These are phyloP conservation scores for Cardiospermum halicacabum DNA, from an alignment of 345 rosid species.

Conservation along the genomic window DNA sequence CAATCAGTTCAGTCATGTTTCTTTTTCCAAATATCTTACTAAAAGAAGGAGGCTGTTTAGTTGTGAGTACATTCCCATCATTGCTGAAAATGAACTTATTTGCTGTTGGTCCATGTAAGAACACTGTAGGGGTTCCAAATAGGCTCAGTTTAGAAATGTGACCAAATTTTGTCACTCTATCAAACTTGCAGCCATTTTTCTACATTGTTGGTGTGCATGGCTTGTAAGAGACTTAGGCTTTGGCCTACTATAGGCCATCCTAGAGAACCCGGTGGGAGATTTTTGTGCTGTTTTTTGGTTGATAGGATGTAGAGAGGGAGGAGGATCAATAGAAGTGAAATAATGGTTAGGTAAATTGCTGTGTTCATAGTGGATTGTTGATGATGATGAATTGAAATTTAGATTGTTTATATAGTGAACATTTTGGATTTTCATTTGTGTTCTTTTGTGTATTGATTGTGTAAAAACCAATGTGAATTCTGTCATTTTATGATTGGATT, in stretches of 20 bases:
- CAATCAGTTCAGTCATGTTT: constrained; percentile 26
- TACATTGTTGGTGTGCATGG: constrained; percentile 19
- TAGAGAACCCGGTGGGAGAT: constrained; percentile 38
- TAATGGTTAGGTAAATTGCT: background rate
- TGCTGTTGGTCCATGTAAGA: constrained; percentile 31
- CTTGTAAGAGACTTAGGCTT: constrained; percentile 24
- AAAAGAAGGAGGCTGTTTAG: constrained; percentile 14
- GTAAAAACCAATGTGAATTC: background rate
- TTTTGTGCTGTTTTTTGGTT: constrained; percentile 11
- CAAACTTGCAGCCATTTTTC: constrained; percentile 31
- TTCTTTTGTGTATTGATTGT: background rate
- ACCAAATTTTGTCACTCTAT: constrained; percentile 26
- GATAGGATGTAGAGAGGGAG: constrained; percentile 20
- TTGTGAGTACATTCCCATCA: constrained; percentile 7
- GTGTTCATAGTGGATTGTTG: background rate
- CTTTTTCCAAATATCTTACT: constrained; percentile 18
- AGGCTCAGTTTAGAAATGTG: constrained; percentile 30
- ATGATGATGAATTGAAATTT: background rate
- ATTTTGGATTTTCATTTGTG: background rate
- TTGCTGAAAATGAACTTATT: constrained; percentile 25
- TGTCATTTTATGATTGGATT: background rate
- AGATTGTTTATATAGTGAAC: background rate
- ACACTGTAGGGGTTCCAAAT: constrained; percentile 20
- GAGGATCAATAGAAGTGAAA: constrained; percentile 22
- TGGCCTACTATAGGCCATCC: constrained; percentile 40